A percentile compares a stretch with the other conserved stretches of the same genome.
phyloP scores from a whole-genome alignment of 169 alveolate genomes.

The Plasmodium reichenowi region DNA sequence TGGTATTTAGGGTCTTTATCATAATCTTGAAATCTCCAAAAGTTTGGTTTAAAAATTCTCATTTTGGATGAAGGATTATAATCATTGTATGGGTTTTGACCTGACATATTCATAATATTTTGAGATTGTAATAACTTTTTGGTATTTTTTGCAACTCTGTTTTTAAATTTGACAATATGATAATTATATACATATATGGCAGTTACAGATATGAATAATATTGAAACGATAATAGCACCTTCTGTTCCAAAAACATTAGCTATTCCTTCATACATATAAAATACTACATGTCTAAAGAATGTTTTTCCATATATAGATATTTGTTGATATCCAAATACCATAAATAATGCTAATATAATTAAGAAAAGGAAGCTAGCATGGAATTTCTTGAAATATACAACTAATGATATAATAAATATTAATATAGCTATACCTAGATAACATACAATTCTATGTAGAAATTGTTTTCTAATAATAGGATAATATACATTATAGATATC shows the following conservation, averaged over 20 bases:
- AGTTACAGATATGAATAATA: conserved; percentile 38
- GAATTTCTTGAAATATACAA: conserved; percentile 69
- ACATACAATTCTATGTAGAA: conserved; percentile 55
- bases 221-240: conserved; percentile 60
- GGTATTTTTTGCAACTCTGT: conserved; percentile 58
- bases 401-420: conserved; percentile 32
- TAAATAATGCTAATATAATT: conserved; percentile 43
- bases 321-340: conserved; percentile 76
- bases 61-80: conserved; percentile 4
- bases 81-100: conserved; percentile 36
- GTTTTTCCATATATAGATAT: conserved; percentile 34
- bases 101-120: conserved; percentile 63
- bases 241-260: conserved; percentile 77
- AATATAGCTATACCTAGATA: conserved; percentile 46
- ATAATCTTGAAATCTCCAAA: conserved; percentile 34
- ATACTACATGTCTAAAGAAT: conserved; percentile 68
- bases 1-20: conserved; percentile 48
- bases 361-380: conserved; percentile 52
- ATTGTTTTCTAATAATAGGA: conserved; percentile 71
- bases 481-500: conserved; percentile 64
- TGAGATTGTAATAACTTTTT: conserved; percentile 66
- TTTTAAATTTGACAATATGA: conserved; percentile 62
- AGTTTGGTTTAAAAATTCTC: conserved; percentile 63
- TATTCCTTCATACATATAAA: conserved; percentile 71
- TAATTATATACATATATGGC: conserved; percentile 67